phyloP scores from a whole-genome alignment of 2,329 filamentous ascomycete species.

The Fusarium ambrosium region DNA sequence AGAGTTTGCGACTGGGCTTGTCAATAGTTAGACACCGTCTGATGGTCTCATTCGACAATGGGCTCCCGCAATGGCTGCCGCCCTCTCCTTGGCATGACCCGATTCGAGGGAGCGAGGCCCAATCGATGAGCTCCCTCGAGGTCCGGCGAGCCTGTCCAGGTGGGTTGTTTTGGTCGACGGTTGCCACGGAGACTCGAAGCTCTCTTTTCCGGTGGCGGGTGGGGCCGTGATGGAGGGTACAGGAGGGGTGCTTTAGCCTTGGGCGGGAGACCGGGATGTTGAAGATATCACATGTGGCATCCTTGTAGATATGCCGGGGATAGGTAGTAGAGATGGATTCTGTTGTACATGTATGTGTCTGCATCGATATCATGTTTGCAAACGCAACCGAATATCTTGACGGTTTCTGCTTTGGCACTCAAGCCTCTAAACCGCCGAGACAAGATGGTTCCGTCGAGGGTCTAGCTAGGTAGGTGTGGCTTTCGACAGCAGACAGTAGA shows the following conservation, averaged over 20 bases:
- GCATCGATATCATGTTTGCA: background rate
- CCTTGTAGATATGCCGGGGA: background rate
- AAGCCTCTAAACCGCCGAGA: conserved; percentile 1
- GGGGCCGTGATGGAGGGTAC: conserved; percentile 24
- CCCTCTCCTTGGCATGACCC: conserved; percentile 27
- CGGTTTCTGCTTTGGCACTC: background rate
- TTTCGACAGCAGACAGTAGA: conserved; percentile 1
- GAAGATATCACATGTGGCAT: conserved; percentile 28
- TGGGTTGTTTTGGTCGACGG: conserved; percentile 31
- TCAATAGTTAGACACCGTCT: conserved; percentile 12
- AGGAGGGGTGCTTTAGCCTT: conserved; percentile 15
- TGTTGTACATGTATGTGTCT: background rate
- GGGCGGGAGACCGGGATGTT: conserved; percentile 25
- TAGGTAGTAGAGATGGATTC: background rate
- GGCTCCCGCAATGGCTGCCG: conserved; percentile 21
- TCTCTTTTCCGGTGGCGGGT: conserved; percentile 18
- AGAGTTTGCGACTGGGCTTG: conserved; percentile 33
- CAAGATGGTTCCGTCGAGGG: conserved; percentile 4
- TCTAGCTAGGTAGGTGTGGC: background rate
- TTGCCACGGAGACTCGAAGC: conserved; percentile 26
- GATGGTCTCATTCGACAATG: conserved; percentile 26
- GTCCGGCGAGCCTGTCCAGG: background rate
- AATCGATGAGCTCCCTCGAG: conserved; percentile 6
- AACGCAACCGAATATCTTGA: background rate
- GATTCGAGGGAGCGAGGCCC: background rate